A percentile compares a stretch with the other conserved stretches of the same genome.
Evolutionary conservation across 148 eudicot genomes (phyloP).

Genomic region (Heliosperma pusillum): DNA sequence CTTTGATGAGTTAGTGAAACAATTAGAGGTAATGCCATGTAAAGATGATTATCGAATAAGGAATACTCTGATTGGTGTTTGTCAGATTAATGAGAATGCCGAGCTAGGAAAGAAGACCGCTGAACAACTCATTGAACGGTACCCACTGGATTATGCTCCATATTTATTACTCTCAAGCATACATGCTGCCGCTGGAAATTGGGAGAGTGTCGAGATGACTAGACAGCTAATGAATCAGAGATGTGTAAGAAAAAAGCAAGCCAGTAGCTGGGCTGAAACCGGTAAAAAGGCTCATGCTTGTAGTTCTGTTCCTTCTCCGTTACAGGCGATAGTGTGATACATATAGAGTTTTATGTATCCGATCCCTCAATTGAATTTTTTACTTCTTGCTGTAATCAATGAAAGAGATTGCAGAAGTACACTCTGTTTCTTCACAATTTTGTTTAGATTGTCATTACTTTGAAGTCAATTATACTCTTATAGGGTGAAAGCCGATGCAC

Average conservation of each 20-base stretch:
- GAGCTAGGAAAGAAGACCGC: constrained; percentile 55
- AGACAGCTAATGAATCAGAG: constrained; percentile 48
- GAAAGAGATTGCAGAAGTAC: constrained; percentile 9
- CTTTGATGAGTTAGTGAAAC: constrained; percentile 55
- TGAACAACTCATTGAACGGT: constrained; percentile 48
- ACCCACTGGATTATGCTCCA: constrained; percentile 49
- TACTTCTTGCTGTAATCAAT: constrained; percentile 2
- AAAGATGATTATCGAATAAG: constrained; percentile 51
- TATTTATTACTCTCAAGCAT: constrained; percentile 62
- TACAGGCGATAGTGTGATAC: not conserved
- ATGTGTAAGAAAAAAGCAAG: constrained; percentile 47
- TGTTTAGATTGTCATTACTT: constrained; percentile 6
- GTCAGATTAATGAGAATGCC: constrained; percentile 53
- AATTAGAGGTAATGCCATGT: constrained; percentile 51
- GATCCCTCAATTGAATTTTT: constrained; percentile 5
- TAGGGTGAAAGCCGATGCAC: not conserved
- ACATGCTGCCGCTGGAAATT: constrained; percentile 57
- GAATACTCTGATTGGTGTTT: constrained; percentile 66
- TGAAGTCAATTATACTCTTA: not conserved
- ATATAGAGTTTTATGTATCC: not conserved
- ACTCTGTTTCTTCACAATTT: not conserved
- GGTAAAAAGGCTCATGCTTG: constrained; percentile 34
- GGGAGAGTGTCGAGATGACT: constrained; percentile 46
- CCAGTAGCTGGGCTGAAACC: constrained; percentile 54
- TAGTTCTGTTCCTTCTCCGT: constrained; percentile 8